Percentiles rank a stretch among this genome's conserved stretches.
These are phyloP conservation scores for Wickerhamiella vanderwaltii DNA, from an alignment of 805 yeast genomes.

Conservation along the genomic window DNA sequence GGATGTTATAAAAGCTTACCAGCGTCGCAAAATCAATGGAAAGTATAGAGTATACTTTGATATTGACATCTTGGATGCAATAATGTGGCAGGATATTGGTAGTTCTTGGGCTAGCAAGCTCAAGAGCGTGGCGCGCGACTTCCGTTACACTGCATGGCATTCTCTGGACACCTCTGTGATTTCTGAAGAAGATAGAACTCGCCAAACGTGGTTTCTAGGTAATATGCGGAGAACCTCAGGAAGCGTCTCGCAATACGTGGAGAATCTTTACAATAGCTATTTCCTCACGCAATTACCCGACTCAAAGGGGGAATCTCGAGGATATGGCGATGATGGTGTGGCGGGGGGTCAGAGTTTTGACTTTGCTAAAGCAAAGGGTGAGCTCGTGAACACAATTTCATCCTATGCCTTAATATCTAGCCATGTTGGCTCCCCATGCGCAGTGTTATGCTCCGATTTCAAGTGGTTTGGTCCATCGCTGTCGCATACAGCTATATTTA, in stretches of 20 bases:
- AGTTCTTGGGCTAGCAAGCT: not conserved
- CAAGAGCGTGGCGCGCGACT: not conserved
- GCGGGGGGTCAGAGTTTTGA: not conserved
- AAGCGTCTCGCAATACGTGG: not conserved
- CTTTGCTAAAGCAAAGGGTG: not conserved
- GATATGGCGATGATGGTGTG: not conserved
- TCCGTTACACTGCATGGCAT: not conserved
- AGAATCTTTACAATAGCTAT: not conserved
- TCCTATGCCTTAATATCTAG: not conserved
- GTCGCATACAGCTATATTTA: not conserved
- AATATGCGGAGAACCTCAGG: not conserved
- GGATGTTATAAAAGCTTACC: not conserved
- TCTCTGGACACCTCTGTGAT: not conserved
- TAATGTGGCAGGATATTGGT: conserved; percentile 2
- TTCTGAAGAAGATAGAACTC: not conserved
- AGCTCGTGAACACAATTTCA: not conserved
- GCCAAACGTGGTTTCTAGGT: not conserved
- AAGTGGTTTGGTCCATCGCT: conserved; percentile 12
- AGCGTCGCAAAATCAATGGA: conserved; percentile 9
- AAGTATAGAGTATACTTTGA: conserved; percentile 6
- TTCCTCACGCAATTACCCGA: not conserved
- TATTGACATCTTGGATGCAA: not conserved
- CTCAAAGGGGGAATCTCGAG: not conserved
- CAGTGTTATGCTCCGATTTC: conserved; percentile 7
- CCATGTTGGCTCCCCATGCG: not conserved